phyloP scores from a whole-genome alignment of 805 yeast species.

The Nakazawaea ernobii region DNA sequence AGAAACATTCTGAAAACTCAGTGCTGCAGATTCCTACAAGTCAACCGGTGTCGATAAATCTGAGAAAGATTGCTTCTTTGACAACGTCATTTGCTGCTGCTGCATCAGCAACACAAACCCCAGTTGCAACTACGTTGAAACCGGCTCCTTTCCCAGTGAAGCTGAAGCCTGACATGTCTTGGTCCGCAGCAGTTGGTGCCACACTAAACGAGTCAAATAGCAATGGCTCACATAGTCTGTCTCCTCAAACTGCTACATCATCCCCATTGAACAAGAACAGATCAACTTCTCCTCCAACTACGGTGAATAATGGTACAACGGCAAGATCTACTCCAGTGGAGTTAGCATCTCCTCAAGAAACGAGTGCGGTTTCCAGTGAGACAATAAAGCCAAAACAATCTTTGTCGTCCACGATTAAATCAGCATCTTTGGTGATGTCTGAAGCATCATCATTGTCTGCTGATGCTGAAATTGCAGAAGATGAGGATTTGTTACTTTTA shows the following conservation, averaged over 20 bases:
- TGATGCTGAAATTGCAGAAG: conserved; percentile 2
- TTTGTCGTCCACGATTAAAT: conserved; percentile 5
- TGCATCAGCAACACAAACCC: conserved; percentile 14
- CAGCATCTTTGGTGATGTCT: conserved; percentile 1
- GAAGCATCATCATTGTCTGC: background rate
- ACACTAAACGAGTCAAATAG: conserved; percentile 4
- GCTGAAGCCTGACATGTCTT: conserved; percentile 3
- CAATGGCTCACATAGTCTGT: conserved; percentile 8
- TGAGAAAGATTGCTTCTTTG: conserved; percentile 11
- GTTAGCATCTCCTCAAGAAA: too few relatives aligned
- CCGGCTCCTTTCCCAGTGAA: conserved; percentile 12
- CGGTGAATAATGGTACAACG: conserved; percentile 8
- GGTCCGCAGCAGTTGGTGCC: conserved; percentile 11
- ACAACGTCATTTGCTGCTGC: conserved; percentile 16
- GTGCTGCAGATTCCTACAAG: conserved; percentile 1
- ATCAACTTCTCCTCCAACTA: conserved; percentile 3
- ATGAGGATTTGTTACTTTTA: conserved; percentile 7
- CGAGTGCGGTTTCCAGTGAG: conserved; percentile 11
- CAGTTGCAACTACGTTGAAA: conserved; percentile 13
- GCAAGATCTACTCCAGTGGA: background rate
- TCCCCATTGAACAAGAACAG: conserved; percentile 11
- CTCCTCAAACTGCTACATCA: conserved; percentile 10
- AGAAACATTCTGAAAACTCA: conserved; percentile 5
- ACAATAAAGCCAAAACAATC: background rate
- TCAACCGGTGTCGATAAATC: conserved; percentile 3